phyloP scores from a whole-genome alignment of 768 basidiomycete genomes.

The Botryobasidium botryosum region DNA sequence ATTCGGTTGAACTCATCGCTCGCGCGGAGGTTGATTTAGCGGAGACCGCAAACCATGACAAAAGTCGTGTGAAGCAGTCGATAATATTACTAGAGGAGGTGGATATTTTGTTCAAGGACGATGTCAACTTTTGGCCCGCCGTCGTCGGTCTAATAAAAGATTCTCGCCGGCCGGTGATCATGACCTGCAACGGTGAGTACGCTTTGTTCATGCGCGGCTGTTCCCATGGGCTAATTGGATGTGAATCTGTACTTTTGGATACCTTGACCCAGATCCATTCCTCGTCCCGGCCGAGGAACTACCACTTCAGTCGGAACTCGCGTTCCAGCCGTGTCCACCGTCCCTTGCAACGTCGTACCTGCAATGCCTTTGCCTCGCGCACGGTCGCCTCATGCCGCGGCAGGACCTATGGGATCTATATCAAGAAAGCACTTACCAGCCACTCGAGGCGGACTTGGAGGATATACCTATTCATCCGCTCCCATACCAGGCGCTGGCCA shows the following conservation, averaged over 20 bases:
- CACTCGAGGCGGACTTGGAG: slow-evolving; percentile 17
- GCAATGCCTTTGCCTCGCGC: slow-evolving; percentile 38
- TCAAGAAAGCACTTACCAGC: slow-evolving; percentile 8
- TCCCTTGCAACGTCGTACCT: slow-evolving; percentile 49
- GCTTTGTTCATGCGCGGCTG: background rate
- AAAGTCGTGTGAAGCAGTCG: slow-evolving; percentile 64
- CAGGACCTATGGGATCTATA: background rate
- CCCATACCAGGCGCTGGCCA: slow-evolving; percentile 18
- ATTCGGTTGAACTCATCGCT: background rate
- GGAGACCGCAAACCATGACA: slow-evolving; percentile 5
- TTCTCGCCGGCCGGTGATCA: slow-evolving; percentile 74
- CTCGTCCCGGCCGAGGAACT: slow-evolving; percentile 57
- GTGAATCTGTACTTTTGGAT: background rate
- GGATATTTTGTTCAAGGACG: slow-evolving; percentile 81
- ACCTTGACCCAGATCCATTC: slow-evolving; percentile 37
- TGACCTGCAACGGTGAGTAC: slow-evolving; percentile 83
- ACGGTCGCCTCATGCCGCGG: slow-evolving; percentile 26
- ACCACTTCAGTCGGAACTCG: slow-evolving; percentile 55
- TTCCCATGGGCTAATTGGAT: no score
- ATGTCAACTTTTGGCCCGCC: slow-evolving; percentile 70
- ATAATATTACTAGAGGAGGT: slow-evolving; percentile 89
- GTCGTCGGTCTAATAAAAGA: slow-evolving; percentile 66
- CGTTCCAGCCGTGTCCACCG: slow-evolving; percentile 43
- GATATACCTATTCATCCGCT: slow-evolving; percentile 23
- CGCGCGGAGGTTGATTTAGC: background rate